Base-by-base conservation (phyloP, 768 basidiomycete genomes). In the Albatrellus ellisii region DNA sequence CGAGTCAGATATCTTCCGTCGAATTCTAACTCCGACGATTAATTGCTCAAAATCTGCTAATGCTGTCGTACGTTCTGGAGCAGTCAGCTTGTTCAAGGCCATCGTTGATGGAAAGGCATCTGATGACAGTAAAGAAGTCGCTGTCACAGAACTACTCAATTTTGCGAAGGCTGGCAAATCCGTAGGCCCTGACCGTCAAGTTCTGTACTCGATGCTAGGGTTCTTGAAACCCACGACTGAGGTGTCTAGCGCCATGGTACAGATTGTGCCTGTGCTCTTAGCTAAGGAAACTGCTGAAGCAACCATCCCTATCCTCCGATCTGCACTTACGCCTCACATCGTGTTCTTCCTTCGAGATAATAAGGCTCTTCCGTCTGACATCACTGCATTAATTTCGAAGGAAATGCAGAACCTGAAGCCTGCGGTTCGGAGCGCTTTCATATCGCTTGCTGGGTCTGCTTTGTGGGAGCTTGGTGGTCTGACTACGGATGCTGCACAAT, bases 121-220 rank as follows among this genome's bases (percentile, higher is more conserved):
- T 6, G 47, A 65, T 10, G 61, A 63, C 4, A 64, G 70, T 18
- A 52, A 66, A 8, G 62, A 66, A 5, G 46, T 64, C 1, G 68
- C 76, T 9, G 68, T 78, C 2, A 64, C 64, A 7, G 88, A 94
- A 47, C 58, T 90, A 4, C 62, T 90, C 8, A 62, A 64, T n/a
- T 67, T 89, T 0, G 84, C 89, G 1, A 79, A 81, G 51, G 59
- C 78, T 0, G 84, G 88, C 17, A 99, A 95, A 65, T 86, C 90
- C 0, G 63, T 79, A 1, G 88, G 89, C 1, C 72, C 84, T 2
- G 94, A 94, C 43, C 90, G 98, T 56, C 77, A 92, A 14, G 58
- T 77, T 4, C 65, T 98, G 7, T 92, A 88, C 60, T 69, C 74
- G 1, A 88, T 98, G 78, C 67, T 90, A 1, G 61, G 68, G 2